phyloP scores from a whole-genome alignment of 768 basidiomycete species.

The Collybiopsis luxurians region DNA sequence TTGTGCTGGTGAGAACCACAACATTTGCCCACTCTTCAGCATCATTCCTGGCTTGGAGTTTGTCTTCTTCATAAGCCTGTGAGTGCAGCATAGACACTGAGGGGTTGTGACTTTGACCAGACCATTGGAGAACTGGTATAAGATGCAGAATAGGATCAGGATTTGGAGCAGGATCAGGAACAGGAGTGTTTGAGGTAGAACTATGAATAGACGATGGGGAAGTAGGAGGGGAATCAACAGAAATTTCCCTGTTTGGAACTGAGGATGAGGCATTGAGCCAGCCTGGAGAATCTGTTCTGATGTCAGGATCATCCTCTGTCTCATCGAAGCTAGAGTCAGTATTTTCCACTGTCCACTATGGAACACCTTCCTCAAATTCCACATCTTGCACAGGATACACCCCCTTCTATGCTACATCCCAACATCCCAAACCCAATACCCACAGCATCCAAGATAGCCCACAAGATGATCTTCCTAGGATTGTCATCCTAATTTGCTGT shows the following conservation, averaged over 20 bases:
- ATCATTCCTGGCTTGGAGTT: background rate
- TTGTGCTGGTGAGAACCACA: background rate
- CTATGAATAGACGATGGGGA: too few species aligned
- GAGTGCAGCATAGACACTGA: background rate
- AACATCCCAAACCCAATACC: slow-evolving; percentile 10
- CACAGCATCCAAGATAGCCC: slow-evolving; percentile 13
- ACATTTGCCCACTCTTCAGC: background rate
- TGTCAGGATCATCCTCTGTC: too few species aligned
- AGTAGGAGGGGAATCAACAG: too few species aligned
- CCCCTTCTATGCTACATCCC: background rate
- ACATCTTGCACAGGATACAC: slow-evolving; percentile 11
- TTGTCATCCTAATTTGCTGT: slow-evolving; percentile 12
- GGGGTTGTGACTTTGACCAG: background rate
- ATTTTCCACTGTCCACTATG: background rate
- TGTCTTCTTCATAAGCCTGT: background rate
- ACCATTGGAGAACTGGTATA: too few species aligned
- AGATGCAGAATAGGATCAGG: too few species aligned
- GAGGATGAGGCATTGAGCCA: too few species aligned
- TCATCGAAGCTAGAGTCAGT: too few species aligned
- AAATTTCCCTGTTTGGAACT: too few species aligned
- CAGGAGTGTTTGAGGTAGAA: too few species aligned
- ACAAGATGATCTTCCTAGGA: slow-evolving; percentile 12
- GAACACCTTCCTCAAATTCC: slow-evolving; percentile 6
- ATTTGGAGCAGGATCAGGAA: too few species aligned
- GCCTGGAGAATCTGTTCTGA: too few species aligned